These are phyloP conservation scores for Lecanosticta acicola DNA, from an alignment of 2,329 filamentous ascomycete species.

Conservation along the genomic window DNA sequence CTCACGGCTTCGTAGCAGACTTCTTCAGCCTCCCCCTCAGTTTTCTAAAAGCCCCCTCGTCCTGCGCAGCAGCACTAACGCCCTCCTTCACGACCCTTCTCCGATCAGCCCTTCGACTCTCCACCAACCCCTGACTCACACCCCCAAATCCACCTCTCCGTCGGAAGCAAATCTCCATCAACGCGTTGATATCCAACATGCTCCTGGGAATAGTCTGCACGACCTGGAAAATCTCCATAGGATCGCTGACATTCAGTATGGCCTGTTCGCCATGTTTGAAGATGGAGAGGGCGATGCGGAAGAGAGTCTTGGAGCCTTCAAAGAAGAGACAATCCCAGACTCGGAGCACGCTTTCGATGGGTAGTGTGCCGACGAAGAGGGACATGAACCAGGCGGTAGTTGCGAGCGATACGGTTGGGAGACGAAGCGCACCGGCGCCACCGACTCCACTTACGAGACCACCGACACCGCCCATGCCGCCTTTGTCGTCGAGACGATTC, in stretches of 20 bases:
- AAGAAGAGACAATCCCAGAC: constrained; percentile 97
- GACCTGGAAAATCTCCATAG: constrained; percentile 93
- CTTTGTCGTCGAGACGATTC: constrained; percentile 79
- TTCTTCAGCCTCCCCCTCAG: constrained; percentile 7
- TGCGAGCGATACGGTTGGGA: constrained; percentile 86
- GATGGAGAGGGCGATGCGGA: constrained; percentile 82
- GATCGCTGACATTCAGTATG: constrained; percentile 72
- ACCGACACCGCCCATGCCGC: constrained; percentile 39
- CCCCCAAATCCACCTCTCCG: constrained; percentile 65
- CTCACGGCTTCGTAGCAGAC: constrained; percentile 4
- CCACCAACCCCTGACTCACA: constrained; percentile 74
- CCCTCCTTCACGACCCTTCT: constrained; percentile 26
- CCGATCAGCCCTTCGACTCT: constrained; percentile 66
- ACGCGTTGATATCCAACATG: constrained; percentile 71
- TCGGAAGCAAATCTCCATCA: constrained; percentile 79
- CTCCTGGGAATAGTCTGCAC: constrained; percentile 80
- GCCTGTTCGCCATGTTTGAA: constrained; percentile 83
- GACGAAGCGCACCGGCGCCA: constrained; percentile 44
- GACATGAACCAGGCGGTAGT: constrained; percentile 99
- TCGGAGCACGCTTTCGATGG: constrained; percentile 83
- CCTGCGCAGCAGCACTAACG: constrained; percentile 4
- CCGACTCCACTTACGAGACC: constrained; percentile 38
- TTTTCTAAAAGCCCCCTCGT: constrained; percentile 6
- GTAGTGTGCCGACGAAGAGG: constrained; percentile 85
- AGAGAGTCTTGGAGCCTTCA: constrained; percentile 88